Base-by-base conservation (phyloP, 2,329 filamentous ascomycete species). In the Blastomyces gilchristii region DNA sequence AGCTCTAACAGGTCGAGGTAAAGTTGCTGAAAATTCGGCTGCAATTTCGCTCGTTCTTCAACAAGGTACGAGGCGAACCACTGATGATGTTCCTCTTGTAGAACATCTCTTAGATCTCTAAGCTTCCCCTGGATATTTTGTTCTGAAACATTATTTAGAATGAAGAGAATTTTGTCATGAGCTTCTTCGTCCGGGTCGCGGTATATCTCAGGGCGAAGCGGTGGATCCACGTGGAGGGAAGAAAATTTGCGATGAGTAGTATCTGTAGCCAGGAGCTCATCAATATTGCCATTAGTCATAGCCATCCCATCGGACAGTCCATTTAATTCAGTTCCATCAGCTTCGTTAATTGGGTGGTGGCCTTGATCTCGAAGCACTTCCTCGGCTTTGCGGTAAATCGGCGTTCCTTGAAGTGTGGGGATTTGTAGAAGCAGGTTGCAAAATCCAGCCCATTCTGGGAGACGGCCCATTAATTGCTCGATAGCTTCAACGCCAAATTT, bases 11-110 rank as follows among this genome's bases (percentile, higher is more conserved):
- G 83, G 69, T 96, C 90, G 59, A 97, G 83, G 73, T 99, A 99
- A 28, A 99, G 85, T 64, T 89, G 84, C 69, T 99, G 94, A 71
- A 95, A 97, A 74, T 99, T 99, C 6, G 93, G 92, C 73, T 99
- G 93, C 80, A 96, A 87, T 76, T 97, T 97, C 41, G 93, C 95
- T 56, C 95, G 90, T 73, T 97, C 90, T 71, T 97, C 93, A 2
- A 99, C 94, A 11, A 99, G 81, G 71, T 97, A 96, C 58, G 87
- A 87, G 7, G 95, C 94, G 72, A 99, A 99, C 94, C 94, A 99
- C 72, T 95, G 91, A 70, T 95, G 89, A 73, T 97, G 88, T 68
- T 87, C 86, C 61, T 88, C 85, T 60, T 91, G 86, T 58, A 99
- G 78, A 54, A 89, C 85, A 49, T 90, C 87, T 59, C 85, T 87